phyloP scores from a whole-genome alignment of 768 basidiomycete genomes.

The Suillus lakei region DNA sequence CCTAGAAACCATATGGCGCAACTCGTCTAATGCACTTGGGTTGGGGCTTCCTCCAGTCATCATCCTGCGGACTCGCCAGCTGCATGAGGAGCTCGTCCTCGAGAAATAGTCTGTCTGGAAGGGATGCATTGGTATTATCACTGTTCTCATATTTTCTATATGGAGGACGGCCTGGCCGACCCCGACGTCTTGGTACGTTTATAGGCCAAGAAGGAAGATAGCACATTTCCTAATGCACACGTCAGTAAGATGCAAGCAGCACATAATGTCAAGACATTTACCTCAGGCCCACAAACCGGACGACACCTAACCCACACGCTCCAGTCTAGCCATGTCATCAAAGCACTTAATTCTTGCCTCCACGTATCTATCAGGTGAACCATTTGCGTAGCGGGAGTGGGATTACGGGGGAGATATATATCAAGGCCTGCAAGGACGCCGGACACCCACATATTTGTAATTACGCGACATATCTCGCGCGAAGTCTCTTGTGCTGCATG shows the following conservation, averaged over 20 bases:
- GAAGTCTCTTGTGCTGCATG: slow-evolving; percentile 18
- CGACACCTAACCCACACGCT: slow-evolving; percentile 52
- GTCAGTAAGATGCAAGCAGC: neutral
- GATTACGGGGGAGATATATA: neutral
- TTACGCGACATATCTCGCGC: slow-evolving; percentile 24
- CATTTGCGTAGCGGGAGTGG: slow-evolving; percentile 6
- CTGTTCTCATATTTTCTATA: neutral
- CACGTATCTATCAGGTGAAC: slow-evolving; percentile 32
- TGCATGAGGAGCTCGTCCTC: neutral
- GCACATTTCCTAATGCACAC: slow-evolving; percentile 7
- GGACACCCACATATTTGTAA: slow-evolving; percentile 23
- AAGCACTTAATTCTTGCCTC: slow-evolving; percentile 34
- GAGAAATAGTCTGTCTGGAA: neutral
- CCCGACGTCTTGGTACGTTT: neutral
- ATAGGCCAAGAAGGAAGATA: slow-evolving; percentile 15
- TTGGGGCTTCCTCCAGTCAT: slow-evolving; percentile 11
- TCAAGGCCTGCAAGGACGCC: slow-evolving; percentile 21
- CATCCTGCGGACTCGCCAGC: neutral
- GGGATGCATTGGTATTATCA: neutral
- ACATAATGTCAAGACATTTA: slow-evolving; percentile 23
- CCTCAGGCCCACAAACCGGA: slow-evolving; percentile 51
- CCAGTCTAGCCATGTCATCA: slow-evolving; percentile 62
- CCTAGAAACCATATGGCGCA: slow-evolving; percentile 4
- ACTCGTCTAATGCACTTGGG: slow-evolving; percentile 16
- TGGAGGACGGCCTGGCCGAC: neutral